Conservation (phyloP, 1,284 basidiomycete genomes). For the Leccinum huronense region DNA sequence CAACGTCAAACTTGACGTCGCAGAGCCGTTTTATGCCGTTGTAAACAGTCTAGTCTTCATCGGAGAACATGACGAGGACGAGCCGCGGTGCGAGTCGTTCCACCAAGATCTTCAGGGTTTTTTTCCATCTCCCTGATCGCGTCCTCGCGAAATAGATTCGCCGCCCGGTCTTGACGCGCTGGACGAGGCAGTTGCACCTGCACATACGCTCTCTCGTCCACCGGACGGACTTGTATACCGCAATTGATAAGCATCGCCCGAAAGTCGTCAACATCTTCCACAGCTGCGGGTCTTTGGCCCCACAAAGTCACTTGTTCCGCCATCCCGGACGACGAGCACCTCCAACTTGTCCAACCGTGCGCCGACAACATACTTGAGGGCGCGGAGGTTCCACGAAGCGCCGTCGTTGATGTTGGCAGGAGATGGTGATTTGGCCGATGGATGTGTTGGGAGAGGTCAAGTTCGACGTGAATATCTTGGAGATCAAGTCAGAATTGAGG, state of each 20-base stretch:
- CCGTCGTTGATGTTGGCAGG: constrained; percentile 50
- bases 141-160: constrained; percentile 12
- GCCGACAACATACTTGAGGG: constrained; percentile 59
- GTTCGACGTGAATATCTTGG: background rate
- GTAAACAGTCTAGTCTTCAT: constrained; percentile 66
- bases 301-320: constrained; percentile 42
- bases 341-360: constrained; percentile 56
- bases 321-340: constrained; percentile 62
- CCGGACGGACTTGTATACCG: constrained; percentile 48
- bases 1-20: constrained; percentile 62
- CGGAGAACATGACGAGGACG: constrained; percentile 60
- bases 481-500: background rate
- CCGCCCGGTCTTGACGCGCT: background rate
- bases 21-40: constrained; percentile 68
- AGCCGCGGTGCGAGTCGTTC: constrained; percentile 32
- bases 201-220: constrained; percentile 9
- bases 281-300: constrained; percentile 47
- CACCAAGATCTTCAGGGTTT: constrained; percentile 22
- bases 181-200: constrained; percentile 12
- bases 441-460: background rate
- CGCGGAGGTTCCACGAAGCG: constrained; percentile 66
- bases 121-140: constrained; percentile 26
- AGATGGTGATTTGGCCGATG: background rate
- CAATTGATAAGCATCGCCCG: constrained; percentile 53
- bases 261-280: constrained; percentile 47